Evolutionary conservation across 2,329 filamentous ascomycete species (phyloP), one percentile per base, ranked within the genome.

Genomic region (Tolypocladium nubicola): DNA sequence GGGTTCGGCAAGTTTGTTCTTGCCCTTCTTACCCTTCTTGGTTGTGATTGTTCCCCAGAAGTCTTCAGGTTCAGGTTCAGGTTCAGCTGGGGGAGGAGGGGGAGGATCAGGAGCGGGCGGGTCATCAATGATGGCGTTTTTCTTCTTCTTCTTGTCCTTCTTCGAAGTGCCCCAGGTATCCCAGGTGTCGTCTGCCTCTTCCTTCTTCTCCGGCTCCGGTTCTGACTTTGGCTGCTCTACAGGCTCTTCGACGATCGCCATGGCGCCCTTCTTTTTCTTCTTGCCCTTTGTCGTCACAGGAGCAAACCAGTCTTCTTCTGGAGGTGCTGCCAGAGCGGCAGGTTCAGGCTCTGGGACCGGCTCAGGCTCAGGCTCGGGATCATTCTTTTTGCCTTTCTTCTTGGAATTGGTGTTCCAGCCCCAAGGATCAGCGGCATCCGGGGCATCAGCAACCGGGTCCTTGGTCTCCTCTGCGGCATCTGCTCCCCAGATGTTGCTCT

Each of bases 311-410:
- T 59, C 60, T 53, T 67, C 64, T 50, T 62, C 65, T 4, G 53
- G 41, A n/a, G 47, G 45, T n/a, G 56, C 50, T 5, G 58, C 56
- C 9, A 63, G 55, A 40, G 60, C 40, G 26, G 30, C 58, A 50
- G 67, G 58, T 16, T 66, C 63, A 19, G 30, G 47, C 30, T 52
- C 30, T 2, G 30, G 47, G 30, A 8, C n/a, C 10, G 30, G n/a
- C 8, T 53, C 40, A 8, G 39, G 26, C 7, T 56, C 59, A 55
- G 64, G 56, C 23, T 66, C 65, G 19, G 64, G 61, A 9, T 66
- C 66, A 11, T 61, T 63, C 53, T 68, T 70, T 41, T 72, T 72
- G 54, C 59, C 76, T 59, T 80, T 78, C 60, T 77, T 79, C 60
- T 70, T 72, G 43, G 60, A 57, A 43, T 69, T 73, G 11, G 66